phyloP scores from a whole-genome alignment of 345 rosid species.

The Turritis glabra region DNA sequence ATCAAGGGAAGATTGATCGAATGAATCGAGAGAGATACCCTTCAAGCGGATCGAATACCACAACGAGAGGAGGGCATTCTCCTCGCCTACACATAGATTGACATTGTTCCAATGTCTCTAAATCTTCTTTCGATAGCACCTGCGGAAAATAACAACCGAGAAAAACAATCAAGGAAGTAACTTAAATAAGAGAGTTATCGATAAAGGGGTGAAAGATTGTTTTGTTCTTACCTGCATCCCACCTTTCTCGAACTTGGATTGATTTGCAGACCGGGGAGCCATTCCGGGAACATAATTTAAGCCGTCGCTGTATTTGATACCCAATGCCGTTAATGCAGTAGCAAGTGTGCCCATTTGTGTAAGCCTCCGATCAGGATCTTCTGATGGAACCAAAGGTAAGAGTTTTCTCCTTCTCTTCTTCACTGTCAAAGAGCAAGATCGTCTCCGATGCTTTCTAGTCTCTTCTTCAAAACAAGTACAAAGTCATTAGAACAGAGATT shows the following conservation, averaged over 20 bases:
- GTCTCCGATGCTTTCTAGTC: conserved; percentile 60
- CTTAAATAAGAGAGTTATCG: neutral
- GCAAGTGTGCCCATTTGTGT: conserved; percentile 85
- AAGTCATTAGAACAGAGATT: neutral
- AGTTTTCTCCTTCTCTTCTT: conserved; percentile 77
- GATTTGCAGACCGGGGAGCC: conserved; percentile 83
- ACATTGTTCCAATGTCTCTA: conserved; percentile 69
- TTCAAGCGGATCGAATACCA: conserved; percentile 84
- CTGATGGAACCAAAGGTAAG: conserved; percentile 72
- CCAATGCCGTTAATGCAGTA: conserved; percentile 67
- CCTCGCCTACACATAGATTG: conserved; percentile 73
- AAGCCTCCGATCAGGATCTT: conserved; percentile 62
- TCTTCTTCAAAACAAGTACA: conserved; percentile 33
- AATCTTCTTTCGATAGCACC: conserved; percentile 83
- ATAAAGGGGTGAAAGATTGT: neutral
- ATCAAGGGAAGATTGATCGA: conserved; percentile 11
- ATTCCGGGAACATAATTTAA: conserved; percentile 60
- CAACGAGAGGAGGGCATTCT: conserved; percentile 80
- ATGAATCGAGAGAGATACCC: conserved; percentile 54
- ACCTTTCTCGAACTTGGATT: conserved; percentile 68
- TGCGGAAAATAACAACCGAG: conserved; percentile 17
- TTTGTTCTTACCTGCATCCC: conserved; percentile 77
- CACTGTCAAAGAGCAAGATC: conserved; percentile 64
- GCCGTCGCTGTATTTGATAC: conserved; percentile 67
- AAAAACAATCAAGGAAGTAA: neutral